phyloP scores from a whole-genome alignment of 768 basidiomycete species.

The Leucosporidium creatinivorum region DNA sequence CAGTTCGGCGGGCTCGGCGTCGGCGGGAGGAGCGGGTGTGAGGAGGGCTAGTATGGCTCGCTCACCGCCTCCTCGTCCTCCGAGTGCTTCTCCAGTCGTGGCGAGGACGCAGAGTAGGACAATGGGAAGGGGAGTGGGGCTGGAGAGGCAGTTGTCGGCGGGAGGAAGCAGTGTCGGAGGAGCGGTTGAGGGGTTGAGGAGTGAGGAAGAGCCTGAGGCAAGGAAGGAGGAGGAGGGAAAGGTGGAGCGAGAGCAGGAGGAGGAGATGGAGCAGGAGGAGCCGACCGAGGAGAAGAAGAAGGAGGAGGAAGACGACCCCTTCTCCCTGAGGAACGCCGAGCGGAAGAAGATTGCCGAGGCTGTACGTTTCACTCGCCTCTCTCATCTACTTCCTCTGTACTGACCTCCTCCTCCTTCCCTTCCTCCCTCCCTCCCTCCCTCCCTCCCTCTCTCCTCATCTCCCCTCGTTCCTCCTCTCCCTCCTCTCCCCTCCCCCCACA shows the following conservation, averaged over 20 bases:
- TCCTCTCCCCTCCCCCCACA: slow-evolving; percentile 40
- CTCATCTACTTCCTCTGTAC: neutral
- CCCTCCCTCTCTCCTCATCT: too few species aligned
- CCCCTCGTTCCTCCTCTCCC: too few species aligned
- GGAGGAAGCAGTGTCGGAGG: neutral
- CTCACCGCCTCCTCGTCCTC: neutral
- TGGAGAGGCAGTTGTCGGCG: neutral
- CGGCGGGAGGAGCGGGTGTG: neutral
- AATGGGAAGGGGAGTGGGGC: neutral
- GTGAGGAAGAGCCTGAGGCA: neutral
- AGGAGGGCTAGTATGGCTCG: neutral
- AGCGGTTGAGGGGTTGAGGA: neutral
- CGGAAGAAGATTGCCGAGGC: slow-evolving; percentile 1
- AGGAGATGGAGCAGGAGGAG: slow-evolving; percentile 1
- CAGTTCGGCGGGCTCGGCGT: neutral
- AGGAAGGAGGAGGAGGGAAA: neutral
- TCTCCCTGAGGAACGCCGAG: slow-evolving; percentile 9
- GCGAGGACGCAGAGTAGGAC: neutral
- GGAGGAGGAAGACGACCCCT: slow-evolving; percentile 1
- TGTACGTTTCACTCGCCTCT: neutral
- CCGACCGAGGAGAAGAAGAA: slow-evolving; percentile 1
- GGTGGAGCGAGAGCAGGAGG: neutral
- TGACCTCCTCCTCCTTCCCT: too few species aligned
- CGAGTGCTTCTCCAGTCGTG: too few species aligned
- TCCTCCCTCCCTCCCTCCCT: neutral